These are phyloP conservation scores for Dimocarpus longan DNA, from an alignment of 345 rosid species.

Conservation along the genomic window DNA sequence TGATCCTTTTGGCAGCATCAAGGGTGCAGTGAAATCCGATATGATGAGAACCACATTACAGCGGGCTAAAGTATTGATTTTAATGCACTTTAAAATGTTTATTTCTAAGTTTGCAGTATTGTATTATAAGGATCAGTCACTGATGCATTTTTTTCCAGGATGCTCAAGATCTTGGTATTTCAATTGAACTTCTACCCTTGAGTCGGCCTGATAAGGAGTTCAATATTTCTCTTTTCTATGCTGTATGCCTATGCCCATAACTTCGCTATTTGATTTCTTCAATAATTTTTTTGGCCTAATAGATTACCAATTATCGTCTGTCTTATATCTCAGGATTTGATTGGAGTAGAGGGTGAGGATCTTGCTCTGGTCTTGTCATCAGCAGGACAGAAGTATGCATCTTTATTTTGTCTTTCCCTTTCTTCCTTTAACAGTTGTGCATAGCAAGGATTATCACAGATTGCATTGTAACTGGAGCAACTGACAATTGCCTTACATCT, in stretches of 20 bases:
- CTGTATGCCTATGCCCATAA: conserved; percentile 55
- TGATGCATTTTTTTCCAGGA: conserved; percentile 51
- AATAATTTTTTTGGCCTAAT: conserved; percentile 11
- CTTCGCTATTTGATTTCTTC: conserved; percentile 23
- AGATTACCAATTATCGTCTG: not conserved
- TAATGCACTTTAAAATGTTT: conserved; percentile 18
- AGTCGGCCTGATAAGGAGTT: conserved; percentile 65
- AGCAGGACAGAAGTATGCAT: conserved; percentile 65
- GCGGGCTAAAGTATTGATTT: conserved; percentile 74
- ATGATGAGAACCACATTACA: conserved; percentile 91
- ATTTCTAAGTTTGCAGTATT: not conserved
- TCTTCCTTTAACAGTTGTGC: not conserved
- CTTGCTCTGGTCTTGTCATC: conserved; percentile 61
- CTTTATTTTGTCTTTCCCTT: not conserved
- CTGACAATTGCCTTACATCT: not conserved
- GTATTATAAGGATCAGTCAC: not conserved
- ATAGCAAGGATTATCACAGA: not conserved
- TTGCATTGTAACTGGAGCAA: not conserved
- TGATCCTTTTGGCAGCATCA: conserved; percentile 84
- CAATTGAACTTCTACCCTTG: conserved; percentile 91
- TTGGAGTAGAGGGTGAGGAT: conserved; percentile 71
- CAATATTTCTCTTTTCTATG: conserved; percentile 60
- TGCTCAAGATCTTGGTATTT: conserved; percentile 93
- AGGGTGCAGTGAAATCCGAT: conserved; percentile 73
- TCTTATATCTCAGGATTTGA: conserved; percentile 62